Base-by-base conservation (phyloP, 176 grass and related monocot genomes). In the Musa itinerans region DNA sequence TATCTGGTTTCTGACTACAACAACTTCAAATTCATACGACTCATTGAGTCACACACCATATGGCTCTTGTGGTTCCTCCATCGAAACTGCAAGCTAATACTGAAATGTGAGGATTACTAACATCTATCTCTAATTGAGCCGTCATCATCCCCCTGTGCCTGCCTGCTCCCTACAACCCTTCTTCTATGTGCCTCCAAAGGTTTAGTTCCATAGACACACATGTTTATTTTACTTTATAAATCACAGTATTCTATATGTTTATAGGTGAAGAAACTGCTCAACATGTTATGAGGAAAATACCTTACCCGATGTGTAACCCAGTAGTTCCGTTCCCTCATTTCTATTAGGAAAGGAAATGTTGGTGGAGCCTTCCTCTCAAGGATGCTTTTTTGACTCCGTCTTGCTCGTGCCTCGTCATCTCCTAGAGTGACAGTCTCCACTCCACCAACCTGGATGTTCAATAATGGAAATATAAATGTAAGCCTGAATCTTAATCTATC, bases 271-370 rank as follows among this genome's bases (percentile, higher is more conserved):
- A 43, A 68, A 68, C 1, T 68, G 81, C 59, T 73, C 53, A 5
- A 69, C 20, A 65, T 5, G 34, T 57, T 53, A 52, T 71, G 71
- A 72, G 68, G 63, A 72, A 34, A 77, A 56, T 24, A 53, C 70
- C 81, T 76, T 85, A 98, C 95, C 86, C 88, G 79, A 83, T 98
- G 90, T 76, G 88, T 93, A 11, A 93, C 88, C 90, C 88, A 93
- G 74, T 91, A 89, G 75, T 98, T 81, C 71, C 90, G 54, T 76
- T 98, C 86, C 83, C 90, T 93, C 95, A 98, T 98, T 76, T 98
- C 95, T 72, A 98, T 93, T 69, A 98, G 84, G 53, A 98, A 98
- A 64, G 90, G 95, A 54, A 98, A 98, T 74, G 95, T 98, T 74
- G 90, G 90, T 65, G 90, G 90, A 62, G 86, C 82, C 69, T 93